Conservation (phyloP, 2,329 filamentous ascomycete species). For the Cladosporium sphaerospermum region DNA sequence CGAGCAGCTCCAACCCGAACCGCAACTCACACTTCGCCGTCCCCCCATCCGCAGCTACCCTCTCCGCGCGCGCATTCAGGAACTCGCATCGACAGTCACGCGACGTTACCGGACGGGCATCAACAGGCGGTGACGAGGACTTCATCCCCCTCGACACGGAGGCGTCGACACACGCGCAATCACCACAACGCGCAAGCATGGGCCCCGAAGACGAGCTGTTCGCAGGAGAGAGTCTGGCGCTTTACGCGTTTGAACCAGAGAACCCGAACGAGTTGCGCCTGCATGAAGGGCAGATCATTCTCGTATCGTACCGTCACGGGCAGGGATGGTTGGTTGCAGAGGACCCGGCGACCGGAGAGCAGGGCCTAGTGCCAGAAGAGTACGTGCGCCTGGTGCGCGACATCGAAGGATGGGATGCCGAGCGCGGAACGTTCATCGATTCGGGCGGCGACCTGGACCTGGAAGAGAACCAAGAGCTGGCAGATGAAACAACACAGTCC, state of each 20-base stretch:
- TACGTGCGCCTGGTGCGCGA: slow-evolving; percentile 89
- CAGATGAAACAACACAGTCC: slow-evolving; percentile 1
- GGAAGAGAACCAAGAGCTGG: neutral
- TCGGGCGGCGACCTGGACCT: slow-evolving; percentile 14
- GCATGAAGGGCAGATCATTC: slow-evolving; percentile 90
- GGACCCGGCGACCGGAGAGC: slow-evolving; percentile 89
- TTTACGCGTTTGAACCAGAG: slow-evolving; percentile 91
- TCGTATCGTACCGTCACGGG: slow-evolving; percentile 91
- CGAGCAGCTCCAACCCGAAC: neutral
- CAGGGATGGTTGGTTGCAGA: slow-evolving; percentile 97
- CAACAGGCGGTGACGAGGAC: slow-evolving; percentile 7
- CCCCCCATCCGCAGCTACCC: slow-evolving; percentile 31
- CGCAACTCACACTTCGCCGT: slow-evolving; percentile 47
- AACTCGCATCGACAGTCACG: slow-evolving; percentile 3
- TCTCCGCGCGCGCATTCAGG: slow-evolving; percentile 23
- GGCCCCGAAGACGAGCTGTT: slow-evolving; percentile 78
- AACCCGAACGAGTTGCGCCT: slow-evolving; percentile 94
- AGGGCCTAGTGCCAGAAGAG: slow-evolving; percentile 89
- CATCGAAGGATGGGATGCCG: slow-evolving; percentile 79
- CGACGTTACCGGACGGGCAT: neutral
- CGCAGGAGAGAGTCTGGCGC: slow-evolving; percentile 89
- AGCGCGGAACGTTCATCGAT: slow-evolving; percentile 67
- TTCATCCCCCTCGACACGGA: slow-evolving; percentile 27
- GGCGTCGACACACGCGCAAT: slow-evolving; percentile 13
- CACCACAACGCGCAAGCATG: slow-evolving; percentile 24